phyloP scores from a whole-genome alignment of 495 filamentous ascomycete genomes.

The Evernia prunastri region DNA sequence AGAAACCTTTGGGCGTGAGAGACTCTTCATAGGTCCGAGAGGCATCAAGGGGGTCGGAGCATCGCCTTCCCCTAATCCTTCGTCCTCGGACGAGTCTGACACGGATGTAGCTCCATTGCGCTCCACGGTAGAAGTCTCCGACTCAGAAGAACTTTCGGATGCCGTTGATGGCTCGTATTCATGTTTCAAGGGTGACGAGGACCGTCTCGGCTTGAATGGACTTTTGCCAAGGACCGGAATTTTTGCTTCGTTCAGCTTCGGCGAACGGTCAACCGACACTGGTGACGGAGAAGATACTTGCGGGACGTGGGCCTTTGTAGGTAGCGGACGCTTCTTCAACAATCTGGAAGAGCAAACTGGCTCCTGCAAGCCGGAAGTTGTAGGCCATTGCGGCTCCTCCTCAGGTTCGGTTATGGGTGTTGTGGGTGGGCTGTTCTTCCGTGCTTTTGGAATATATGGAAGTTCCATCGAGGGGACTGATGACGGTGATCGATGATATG shows the following conservation, averaged over 20 bases:
- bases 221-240: slow-evolving; percentile 43
- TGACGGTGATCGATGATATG: slow-evolving; percentile 45
- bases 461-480: slow-evolving; percentile 52
- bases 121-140: slow-evolving; percentile 47
- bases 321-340: slow-evolving; percentile 13
- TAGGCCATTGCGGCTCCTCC: slow-evolving; percentile 20
- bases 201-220: slow-evolving; percentile 49
- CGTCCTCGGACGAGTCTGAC: slow-evolving; percentile 48
- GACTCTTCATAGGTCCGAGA: slow-evolving; percentile 17
- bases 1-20: slow-evolving; percentile 29
- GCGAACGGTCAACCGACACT: slow-evolving; percentile 46
- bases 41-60: slow-evolving; percentile 35
- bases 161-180: slow-evolving; percentile 92
- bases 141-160: slow-evolving; percentile 50
- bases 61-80: slow-evolving; percentile 48
- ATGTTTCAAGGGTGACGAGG: slow-evolving; percentile 93
- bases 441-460: slow-evolving; percentile 51
- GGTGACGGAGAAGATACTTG: slow-evolving; percentile 44
- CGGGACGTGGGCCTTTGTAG: slow-evolving; percentile 26
- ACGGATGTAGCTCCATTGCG: slow-evolving; percentile 44
- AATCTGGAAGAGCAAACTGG: slow-evolving; percentile 9
- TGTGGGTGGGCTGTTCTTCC: slow-evolving; percentile 38
- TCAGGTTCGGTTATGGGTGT: slow-evolving; percentile 28
- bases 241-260: slow-evolving; percentile 46
- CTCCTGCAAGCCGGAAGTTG: slow-evolving; percentile 1